A percentile compares a stretch with the other conserved stretches of the same genome.
These are phyloP conservation scores for Rhodotorula toruloides DNA, from an alignment of 768 basidiomycete species.

Conservation along the genomic window DNA sequence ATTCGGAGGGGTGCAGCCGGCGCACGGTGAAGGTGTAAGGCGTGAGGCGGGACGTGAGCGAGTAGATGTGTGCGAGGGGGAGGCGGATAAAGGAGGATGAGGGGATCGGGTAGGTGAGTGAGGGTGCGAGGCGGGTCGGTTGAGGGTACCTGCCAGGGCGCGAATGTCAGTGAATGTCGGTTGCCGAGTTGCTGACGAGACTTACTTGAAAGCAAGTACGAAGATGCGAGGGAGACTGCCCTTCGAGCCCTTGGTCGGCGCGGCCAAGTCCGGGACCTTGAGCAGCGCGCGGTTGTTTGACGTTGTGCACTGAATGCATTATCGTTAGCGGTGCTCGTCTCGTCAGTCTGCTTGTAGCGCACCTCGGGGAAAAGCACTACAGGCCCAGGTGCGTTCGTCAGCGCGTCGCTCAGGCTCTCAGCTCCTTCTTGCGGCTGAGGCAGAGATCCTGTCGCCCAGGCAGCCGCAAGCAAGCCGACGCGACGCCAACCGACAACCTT, in stretches of 20 bases:
- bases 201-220: constrained; percentile 32
- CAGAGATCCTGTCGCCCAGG: not conserved
- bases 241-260: not conserved
- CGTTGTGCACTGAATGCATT: constrained; percentile 18
- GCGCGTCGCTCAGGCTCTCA: constrained; percentile 8
- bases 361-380: constrained; percentile 35
- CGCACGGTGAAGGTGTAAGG: constrained; percentile 23
- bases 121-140: constrained; percentile 26
- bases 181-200: not conserved
- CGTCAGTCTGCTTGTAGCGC: not conserved
- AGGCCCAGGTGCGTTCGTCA: constrained; percentile 14
- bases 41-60: constrained; percentile 8
- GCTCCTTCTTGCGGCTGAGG: constrained; percentile 1
- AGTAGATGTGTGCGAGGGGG: constrained; percentile 25
- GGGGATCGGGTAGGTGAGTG: constrained; percentile 34
- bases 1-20: constrained; percentile 29
- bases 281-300: constrained; percentile 39
- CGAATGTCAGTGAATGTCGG: not conserved
- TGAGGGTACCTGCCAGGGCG: constrained; percentile 10
- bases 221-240: not conserved
- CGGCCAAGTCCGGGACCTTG: constrained; percentile 4
- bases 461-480: not conserved
- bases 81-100: not conserved
- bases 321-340: too few relatives aligned
- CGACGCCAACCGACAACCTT: constrained; percentile 14